Evolutionary conservation across 306 rosid genomes (phyloP), one percentile per base, ranked within the genome.

Genomic region (Gynostemma pentaphyllum): DNA sequence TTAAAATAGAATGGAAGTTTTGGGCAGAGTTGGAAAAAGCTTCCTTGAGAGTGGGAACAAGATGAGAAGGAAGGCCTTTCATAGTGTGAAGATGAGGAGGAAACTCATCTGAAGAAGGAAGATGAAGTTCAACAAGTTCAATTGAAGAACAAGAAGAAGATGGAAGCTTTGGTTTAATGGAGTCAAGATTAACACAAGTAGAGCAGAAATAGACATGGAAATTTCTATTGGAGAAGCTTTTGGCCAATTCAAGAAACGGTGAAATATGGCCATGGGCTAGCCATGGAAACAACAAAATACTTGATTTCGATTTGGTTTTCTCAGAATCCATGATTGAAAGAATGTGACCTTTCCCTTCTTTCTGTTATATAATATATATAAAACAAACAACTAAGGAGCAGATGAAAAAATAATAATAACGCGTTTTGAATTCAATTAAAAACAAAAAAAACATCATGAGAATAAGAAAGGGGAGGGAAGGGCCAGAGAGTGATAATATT

Each of bases 61-160:
- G 81, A 29, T 66, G 67, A 22, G 75, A 45, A 2, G 72, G 77
- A 45, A 76, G 74, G 45, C 57, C 76, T 10, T 67, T 62, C 34
- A 76, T 62, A 7, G 81, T 68, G 70, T 73, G 75, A 36, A 19
- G 55, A 19, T 65, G 70, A 2, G 76, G 64, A 28, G 76, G 73
- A 45, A 76, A 62, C 6, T 65, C 70, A 1, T 66, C 67, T 23
- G 47, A 39, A 4, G 78, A 70, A 27, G 68, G 49, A 9, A n/a
- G n/a, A n/a, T n/a, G n/a, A n/a, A 61, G 50, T 30, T 61, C 49
- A 2, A 40, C 47, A 14, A 61, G 14, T 61, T 61, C 9, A 5
- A 61, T 61, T 32, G 37, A 32, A 8, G 61, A 53, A 53, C 39
- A 14, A 13, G 22, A 16, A 16, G 41, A 53, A 53, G 60, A n/a